These are phyloP conservation scores for Pleodorina starrii DNA, from an alignment of 139 green algal species.

Conservation along the genomic window DNA sequence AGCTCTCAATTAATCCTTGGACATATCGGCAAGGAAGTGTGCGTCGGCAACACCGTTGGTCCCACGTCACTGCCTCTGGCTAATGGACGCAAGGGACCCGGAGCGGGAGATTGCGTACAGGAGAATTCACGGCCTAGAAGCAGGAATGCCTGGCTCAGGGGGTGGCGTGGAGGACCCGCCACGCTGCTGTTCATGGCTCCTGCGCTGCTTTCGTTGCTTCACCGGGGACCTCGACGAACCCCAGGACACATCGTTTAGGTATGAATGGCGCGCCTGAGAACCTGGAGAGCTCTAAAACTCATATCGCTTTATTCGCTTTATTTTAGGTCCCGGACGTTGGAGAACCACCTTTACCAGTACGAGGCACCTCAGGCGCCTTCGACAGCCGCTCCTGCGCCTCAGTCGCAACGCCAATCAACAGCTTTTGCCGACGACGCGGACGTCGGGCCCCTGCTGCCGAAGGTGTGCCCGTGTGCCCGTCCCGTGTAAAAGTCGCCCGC, in stretches of 20 bases:
- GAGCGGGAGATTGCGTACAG: conserved; percentile 22
- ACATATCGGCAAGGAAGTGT: background rate
- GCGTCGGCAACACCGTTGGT: background rate
- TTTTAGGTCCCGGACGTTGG: conserved; percentile 8
- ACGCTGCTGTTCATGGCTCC: conserved; percentile 24
- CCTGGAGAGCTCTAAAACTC: background rate
- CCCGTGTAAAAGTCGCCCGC: background rate
- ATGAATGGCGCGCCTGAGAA: background rate
- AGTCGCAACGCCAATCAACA: background rate
- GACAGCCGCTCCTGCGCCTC: background rate
- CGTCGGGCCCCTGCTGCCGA: conserved; percentile 16
- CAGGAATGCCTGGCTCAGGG: background rate
- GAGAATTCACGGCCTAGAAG: conserved; percentile 27
- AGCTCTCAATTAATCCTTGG: background rate
- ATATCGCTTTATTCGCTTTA: too few relatives aligned
- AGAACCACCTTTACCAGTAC: background rate
- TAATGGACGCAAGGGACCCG: conserved; percentile 6
- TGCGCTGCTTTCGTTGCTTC: conserved; percentile 25
- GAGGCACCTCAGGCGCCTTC: background rate
- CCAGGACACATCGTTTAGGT: conserved; percentile 2
- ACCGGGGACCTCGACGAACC: background rate
- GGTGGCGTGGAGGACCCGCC: background rate
- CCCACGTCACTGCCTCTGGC: background rate
- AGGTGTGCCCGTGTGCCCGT: background rate
- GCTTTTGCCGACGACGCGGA: conserved; percentile 24